Evolutionary conservation across 768 basidiomycete species (phyloP).

Genomic region (Daedalea quercina): DNA sequence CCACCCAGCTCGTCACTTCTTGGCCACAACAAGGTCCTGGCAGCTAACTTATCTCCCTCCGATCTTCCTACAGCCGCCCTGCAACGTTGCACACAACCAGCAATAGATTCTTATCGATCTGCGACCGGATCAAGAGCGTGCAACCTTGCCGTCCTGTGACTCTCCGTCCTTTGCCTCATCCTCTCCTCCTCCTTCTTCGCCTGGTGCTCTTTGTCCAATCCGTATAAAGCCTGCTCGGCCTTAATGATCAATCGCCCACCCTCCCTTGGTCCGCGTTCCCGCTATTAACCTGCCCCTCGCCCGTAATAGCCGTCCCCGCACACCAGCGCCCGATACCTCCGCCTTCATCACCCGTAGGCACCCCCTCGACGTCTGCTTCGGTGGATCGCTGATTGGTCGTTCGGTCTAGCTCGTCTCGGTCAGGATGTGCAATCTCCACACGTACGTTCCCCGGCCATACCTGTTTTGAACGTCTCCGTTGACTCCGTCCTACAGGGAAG

Average conservation of each 20-base stretch:
- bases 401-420: background rate
- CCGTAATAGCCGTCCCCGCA: background rate
- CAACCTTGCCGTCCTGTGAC: slow-evolving; percentile 17
- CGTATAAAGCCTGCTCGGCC: slow-evolving; percentile 25
- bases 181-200: slow-evolving; percentile 7
- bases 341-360: slow-evolving; percentile 3
- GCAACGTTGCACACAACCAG: background rate
- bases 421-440: slow-evolving; percentile 33
- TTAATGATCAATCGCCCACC: slow-evolving; percentile 9
- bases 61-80: slow-evolving; percentile 8
- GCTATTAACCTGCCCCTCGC: slow-evolving; percentile 4
- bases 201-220: slow-evolving; percentile 9
- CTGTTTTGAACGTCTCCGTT: slow-evolving; percentile 14
- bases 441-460: slow-evolving; percentile 20
- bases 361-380: slow-evolving; percentile 7
- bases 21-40: background rate
- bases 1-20: background rate
- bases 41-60: slow-evolving; percentile 1
- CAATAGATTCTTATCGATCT: slow-evolving; percentile 23
- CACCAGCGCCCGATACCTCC: background rate
- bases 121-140: slow-evolving; percentile 15
- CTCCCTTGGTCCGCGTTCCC: slow-evolving; percentile 10
- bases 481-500: slow-evolving; percentile 47
- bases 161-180: background rate
- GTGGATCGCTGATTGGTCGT: slow-evolving; percentile 1